These are phyloP conservation scores for Exophiala dermatitidis DNA, from an alignment of 2,329 filamentous ascomycete species.

Conservation along the genomic window DNA sequence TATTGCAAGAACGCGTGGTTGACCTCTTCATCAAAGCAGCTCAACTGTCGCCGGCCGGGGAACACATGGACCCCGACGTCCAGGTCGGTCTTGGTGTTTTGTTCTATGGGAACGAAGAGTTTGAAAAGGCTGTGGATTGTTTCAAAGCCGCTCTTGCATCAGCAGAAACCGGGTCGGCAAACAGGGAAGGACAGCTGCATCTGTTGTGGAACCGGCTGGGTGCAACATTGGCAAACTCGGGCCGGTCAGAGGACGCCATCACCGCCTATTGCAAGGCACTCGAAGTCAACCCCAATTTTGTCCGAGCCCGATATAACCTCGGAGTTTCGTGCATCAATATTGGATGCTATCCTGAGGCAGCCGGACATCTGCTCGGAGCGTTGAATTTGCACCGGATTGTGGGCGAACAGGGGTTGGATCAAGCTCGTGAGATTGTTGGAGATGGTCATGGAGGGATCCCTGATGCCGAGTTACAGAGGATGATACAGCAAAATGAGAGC, in stretches of 20 bases:
- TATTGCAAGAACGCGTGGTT: constrained; percentile 84
- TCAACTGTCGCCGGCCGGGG: constrained; percentile 81
- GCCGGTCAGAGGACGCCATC: constrained; percentile 90
- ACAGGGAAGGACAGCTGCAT: constrained; percentile 79
- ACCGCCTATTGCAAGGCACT: constrained; percentile 92
- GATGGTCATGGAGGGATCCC: constrained; percentile 48
- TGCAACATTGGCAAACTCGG: constrained; percentile 90
- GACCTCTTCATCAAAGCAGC: constrained; percentile 86
- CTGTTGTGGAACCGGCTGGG: constrained; percentile 96
- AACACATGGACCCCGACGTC: constrained; percentile 96
- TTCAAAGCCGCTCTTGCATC: constrained; percentile 86
- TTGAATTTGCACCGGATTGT: constrained; percentile 93
- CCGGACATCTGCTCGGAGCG: constrained; percentile 83
- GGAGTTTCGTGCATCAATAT: constrained; percentile 97
- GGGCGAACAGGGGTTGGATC: constrained; percentile 73
- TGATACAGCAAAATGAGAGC: constrained; percentile 92
- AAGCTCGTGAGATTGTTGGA: constrained; percentile 70
- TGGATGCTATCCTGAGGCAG: constrained; percentile 86
- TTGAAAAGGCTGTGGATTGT: constrained; percentile 97
- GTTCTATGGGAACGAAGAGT: constrained; percentile 96
- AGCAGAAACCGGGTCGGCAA: constrained; percentile 74
- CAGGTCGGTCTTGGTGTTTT: constrained; percentile 94
- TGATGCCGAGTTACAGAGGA: constrained; percentile 72
- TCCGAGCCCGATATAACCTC: constrained; percentile 91
- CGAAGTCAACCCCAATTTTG: constrained; percentile 87